A percentile compares a stretch with the other conserved stretches of the same genome.
Evolutionary conservation across 208 protist species (phyloP).

Genomic region (Leishmania braziliensis): DNA sequence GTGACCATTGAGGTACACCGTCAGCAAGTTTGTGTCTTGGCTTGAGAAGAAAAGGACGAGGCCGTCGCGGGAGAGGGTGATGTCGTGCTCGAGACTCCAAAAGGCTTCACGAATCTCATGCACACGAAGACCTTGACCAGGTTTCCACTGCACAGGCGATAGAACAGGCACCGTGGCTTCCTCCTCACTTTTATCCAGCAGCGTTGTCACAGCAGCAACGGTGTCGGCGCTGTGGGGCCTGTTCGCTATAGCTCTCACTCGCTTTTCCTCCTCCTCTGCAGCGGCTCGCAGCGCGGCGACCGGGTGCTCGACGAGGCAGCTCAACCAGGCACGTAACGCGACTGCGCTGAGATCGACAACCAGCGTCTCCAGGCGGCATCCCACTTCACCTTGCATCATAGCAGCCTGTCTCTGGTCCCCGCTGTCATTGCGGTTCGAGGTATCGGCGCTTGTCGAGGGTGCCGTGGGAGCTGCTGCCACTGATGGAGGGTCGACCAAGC

Average conservation of each 20-base stretch:
- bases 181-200: neutral
- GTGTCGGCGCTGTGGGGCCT: neutral
- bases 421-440: neutral
- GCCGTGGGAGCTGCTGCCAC: neutral
- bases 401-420: neutral
- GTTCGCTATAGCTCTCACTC: neutral
- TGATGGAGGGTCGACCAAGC: neutral
- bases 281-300: slow-evolving; percentile 21
- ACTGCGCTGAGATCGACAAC: slow-evolving; percentile 30
- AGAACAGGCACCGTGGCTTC: neutral
- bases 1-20: slow-evolving; percentile 67
- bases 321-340: slow-evolving; percentile 28
- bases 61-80: slow-evolving; percentile 38
- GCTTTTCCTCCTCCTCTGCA: slow-evolving; percentile 21
- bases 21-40: slow-evolving; percentile 69
- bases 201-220: neutral
- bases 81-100: slow-evolving; percentile 34
- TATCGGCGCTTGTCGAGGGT: neutral
- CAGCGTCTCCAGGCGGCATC: slow-evolving; percentile 21
- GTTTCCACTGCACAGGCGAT: slow-evolving; percentile 19
- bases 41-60: slow-evolving; percentile 71
- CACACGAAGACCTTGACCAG: slow-evolving; percentile 27
- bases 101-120: slow-evolving; percentile 23
- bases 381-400: slow-evolving; percentile 24
- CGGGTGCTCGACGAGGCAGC: slow-evolving; percentile 31